Base-by-base conservation (phyloP, 805 yeast species). In the Teunomyces gatunensis region DNA sequence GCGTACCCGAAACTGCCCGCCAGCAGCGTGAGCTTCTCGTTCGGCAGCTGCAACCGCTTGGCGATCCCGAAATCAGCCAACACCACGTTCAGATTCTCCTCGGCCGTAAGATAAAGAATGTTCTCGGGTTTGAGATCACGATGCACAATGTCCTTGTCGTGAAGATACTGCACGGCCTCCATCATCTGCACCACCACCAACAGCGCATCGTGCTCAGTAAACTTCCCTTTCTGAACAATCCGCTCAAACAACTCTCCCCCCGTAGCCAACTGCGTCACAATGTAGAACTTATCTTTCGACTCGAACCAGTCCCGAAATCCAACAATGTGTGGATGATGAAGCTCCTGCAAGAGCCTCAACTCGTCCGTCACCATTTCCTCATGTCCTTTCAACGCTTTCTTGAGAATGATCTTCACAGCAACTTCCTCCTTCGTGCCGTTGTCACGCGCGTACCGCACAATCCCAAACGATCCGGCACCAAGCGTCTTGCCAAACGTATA, bases 41-140 rank as follows among this genome's bases (percentile, higher is more conserved):
- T 78, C 3, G 81, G 76, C 10, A 74, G 65, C 49, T 75, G 73
- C 53, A 92, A 70, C 56, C 80, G 78, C 64, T 89, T 89, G 29
- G 98, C 97, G 52, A 92, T 94, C 43, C 99, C 99, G 66, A 92
- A 92, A 69, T 92, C 99, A 0, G 97, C 97, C 53, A 92, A 73
- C 9, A 91, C 97, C 30, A 92, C 75, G 46, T 80, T 83, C 6
- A 96, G 84, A 51, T 83, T 75, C 4, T 65, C 61, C 6, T 71
- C 70, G 1, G 66, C 60, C n/a, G 79, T 73, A 43, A 88, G 67
- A 61, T 89, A 91, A 42, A 92, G 74, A 41, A 92, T 78, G 67
- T 92, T 92, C 64, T 92, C 99, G 3, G 98, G 98, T 68, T 92
- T 92, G 59, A 92, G 77, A 64, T 92, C 98, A 50, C 98, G 78